Evolutionary conservation across 805 yeast genomes (phyloP).

Genomic region (Saturnispora ahearnii): DNA sequence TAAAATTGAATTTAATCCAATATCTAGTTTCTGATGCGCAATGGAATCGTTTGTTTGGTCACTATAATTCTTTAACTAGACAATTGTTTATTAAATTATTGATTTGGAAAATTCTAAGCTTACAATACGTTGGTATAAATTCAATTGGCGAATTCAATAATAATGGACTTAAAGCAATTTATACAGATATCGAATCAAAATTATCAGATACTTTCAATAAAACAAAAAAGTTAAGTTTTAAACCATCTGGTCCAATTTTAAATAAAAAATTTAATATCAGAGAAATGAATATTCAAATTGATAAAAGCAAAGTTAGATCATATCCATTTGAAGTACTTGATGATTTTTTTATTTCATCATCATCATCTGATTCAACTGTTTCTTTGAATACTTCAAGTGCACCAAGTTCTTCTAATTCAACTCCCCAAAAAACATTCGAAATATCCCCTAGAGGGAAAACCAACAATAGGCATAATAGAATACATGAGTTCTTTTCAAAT

Average conservation of each 20-base stretch:
- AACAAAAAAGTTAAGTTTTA: conserved; percentile 14
- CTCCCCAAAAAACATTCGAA: conserved; percentile 6
- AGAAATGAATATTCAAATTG: conserved; percentile 11
- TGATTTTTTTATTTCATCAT: conserved; percentile 45
- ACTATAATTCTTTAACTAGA: conserved; percentile 74
- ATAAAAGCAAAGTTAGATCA: conserved; percentile 35
- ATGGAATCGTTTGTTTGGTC: conserved; percentile 56
- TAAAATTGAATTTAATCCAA: conserved; percentile 39
- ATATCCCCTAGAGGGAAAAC: conserved; percentile 3
- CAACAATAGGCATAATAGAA: background rate
- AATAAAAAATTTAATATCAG: conserved; percentile 40
- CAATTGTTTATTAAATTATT: conserved; percentile 58
- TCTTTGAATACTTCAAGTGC: background rate
- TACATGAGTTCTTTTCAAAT: conserved; percentile 4
- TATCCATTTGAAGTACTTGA: conserved; percentile 59
- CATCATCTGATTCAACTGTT: background rate
- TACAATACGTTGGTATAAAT: conserved; percentile 12
- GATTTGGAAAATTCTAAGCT: conserved; percentile 51
- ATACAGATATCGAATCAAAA: conserved; percentile 24
- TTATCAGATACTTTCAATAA: conserved; percentile 24
- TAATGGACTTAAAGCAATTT: conserved; percentile 13
- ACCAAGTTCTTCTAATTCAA: background rate
- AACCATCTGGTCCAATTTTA: conserved; percentile 32
- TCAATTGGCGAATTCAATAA: conserved; percentile 6
- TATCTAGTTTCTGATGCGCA: conserved; percentile 44